Evolutionary conservation across 331 rosid species (phyloP).

Genomic region (Acacia concinna): DNA sequence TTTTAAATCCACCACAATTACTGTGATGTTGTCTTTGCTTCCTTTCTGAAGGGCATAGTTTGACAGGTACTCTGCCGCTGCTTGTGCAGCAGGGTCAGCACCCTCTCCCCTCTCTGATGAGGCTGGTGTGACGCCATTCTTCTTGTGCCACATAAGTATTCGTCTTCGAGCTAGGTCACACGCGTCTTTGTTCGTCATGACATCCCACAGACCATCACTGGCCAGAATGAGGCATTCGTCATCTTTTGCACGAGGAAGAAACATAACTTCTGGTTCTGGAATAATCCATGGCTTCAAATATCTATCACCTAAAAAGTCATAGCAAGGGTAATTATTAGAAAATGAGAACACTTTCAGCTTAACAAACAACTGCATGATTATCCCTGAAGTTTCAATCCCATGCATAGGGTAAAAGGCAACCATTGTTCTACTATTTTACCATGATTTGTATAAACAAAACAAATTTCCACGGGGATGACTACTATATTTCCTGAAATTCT

Average conservation of each 20-base stretch:
- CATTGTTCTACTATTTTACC: neutral
- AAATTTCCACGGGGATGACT: neutral
- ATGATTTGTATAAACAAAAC: neutral
- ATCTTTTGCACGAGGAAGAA: constrained; percentile 74
- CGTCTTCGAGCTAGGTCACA: constrained; percentile 82
- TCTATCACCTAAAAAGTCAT: constrained; percentile 65
- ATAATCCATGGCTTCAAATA: constrained; percentile 90
- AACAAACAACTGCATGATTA: constrained; percentile 1
- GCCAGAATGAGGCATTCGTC: constrained; percentile 90
- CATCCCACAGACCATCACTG: constrained; percentile 85
- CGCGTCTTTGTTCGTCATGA: constrained; percentile 79
- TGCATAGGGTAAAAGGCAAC: neutral
- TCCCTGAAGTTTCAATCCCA: constrained; percentile 5
- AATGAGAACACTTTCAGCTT: constrained; percentile 6
- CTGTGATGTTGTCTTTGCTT: constrained; percentile 74
- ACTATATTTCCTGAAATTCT: neutral
- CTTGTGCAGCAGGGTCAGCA: constrained; percentile 88
- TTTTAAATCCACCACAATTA: constrained; percentile 82
- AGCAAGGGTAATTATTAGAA: constrained; percentile 21
- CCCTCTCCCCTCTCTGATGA: constrained; percentile 58
- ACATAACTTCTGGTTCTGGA: constrained; percentile 87
- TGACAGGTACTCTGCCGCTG: constrained; percentile 80
- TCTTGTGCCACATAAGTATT: constrained; percentile 86
- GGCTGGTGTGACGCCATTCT: constrained; percentile 52
- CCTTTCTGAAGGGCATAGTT: constrained; percentile 87